These are phyloP conservation scores for Starmerella scarabaei DNA, from an alignment of 805 yeast species.

Conservation along the genomic window DNA sequence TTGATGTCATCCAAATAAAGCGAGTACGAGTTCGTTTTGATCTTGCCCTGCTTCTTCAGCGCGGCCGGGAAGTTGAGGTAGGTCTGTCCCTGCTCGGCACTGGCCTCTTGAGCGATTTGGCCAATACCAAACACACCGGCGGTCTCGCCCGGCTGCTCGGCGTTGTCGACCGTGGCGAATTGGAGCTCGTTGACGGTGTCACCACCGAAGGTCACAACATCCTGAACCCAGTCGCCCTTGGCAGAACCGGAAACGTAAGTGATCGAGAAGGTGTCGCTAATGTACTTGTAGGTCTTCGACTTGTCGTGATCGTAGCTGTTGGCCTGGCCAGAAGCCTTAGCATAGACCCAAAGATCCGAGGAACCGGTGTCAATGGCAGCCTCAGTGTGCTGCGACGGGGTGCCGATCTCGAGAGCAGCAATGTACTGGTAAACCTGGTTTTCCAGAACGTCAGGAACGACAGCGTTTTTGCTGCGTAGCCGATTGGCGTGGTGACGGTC, in stretches of 20 bases:
- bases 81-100: slow-evolving; percentile 4
- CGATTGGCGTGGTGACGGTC: slow-evolving; percentile 13
- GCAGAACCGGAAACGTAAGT: slow-evolving; percentile 32
- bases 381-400: slow-evolving; percentile 37
- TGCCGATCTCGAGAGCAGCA: slow-evolving; percentile 33
- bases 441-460: slow-evolving; percentile 11
- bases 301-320: slow-evolving; percentile 9
- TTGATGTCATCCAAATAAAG: slow-evolving; percentile 31
- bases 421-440: slow-evolving; percentile 15
- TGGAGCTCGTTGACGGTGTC: slow-evolving; percentile 29
- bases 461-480: slow-evolving; percentile 2
- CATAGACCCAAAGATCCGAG: slow-evolving; percentile 44
- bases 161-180: slow-evolving; percentile 9
- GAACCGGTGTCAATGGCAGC: slow-evolving; percentile 60
- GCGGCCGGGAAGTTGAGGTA: slow-evolving; percentile 27
- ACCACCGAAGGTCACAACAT: slow-evolving; percentile 39
- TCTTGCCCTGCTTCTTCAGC: slow-evolving; percentile 31
- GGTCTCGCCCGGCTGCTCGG: slow-evolving; percentile 5
- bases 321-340: slow-evolving; percentile 2
- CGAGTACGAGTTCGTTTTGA: slow-evolving; percentile 34
- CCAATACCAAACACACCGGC: slow-evolving; percentile 16
- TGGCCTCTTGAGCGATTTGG: slow-evolving; percentile 7
- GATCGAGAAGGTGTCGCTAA: slow-evolving; percentile 20
- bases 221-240: slow-evolving; percentile 46
- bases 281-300: slow-evolving; percentile 20